phyloP scores from a whole-genome alignment of 768 basidiomycete species.

The Suillus paluster region DNA sequence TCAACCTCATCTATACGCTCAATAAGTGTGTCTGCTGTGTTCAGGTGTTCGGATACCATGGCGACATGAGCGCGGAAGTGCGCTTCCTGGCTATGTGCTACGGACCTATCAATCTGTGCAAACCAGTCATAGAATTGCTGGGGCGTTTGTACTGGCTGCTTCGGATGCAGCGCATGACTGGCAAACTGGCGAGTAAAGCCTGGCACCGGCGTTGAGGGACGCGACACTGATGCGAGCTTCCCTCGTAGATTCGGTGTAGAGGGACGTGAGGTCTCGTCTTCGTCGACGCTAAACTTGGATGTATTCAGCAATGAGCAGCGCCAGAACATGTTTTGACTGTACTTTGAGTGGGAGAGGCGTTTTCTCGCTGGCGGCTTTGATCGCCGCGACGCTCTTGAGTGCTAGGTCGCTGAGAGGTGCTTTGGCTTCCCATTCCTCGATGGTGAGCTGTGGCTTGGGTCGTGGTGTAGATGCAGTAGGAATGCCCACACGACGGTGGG shows the following conservation, averaged over 20 bases:
- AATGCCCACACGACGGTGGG: slow-evolving; percentile 31
- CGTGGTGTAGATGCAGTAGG: slow-evolving; percentile 31
- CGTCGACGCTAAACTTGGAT: slow-evolving; percentile 47
- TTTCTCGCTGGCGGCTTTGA: slow-evolving; percentile 66
- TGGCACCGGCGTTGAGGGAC: slow-evolving; percentile 48
- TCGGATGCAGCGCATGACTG: slow-evolving; percentile 69
- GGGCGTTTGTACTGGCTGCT: slow-evolving; percentile 81
- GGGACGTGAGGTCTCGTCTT: slow-evolving; percentile 37
- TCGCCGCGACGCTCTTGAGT: slow-evolving; percentile 60
- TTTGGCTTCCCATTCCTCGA: slow-evolving; percentile 93
- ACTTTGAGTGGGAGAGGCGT: slow-evolving; percentile 80
- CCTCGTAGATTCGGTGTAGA: slow-evolving; percentile 42
- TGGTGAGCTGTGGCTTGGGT: slow-evolving; percentile 54
- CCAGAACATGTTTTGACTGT: slow-evolving; percentile 18
- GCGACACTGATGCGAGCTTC: slow-evolving; percentile 47
- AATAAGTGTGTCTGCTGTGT: slow-evolving; percentile 77
- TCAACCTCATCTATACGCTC: slow-evolving; percentile 76
- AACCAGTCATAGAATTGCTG: slow-evolving; percentile 99
- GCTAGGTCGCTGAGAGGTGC: slow-evolving; percentile 77
- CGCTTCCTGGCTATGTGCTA: slow-evolving; percentile 92
- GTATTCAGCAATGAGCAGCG: slow-evolving; percentile 32
- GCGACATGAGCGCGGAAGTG: slow-evolving; percentile 88
- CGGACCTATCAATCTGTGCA: slow-evolving; percentile 83
- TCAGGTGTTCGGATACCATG: slow-evolving; percentile 74
- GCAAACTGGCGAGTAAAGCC: slow-evolving; percentile 23